Evolutionary conservation across 495 filamentous ascomycete species (phyloP), one percentile per base, ranked within the genome.

Genomic region (Hypoxylon subgilvum): DNA sequence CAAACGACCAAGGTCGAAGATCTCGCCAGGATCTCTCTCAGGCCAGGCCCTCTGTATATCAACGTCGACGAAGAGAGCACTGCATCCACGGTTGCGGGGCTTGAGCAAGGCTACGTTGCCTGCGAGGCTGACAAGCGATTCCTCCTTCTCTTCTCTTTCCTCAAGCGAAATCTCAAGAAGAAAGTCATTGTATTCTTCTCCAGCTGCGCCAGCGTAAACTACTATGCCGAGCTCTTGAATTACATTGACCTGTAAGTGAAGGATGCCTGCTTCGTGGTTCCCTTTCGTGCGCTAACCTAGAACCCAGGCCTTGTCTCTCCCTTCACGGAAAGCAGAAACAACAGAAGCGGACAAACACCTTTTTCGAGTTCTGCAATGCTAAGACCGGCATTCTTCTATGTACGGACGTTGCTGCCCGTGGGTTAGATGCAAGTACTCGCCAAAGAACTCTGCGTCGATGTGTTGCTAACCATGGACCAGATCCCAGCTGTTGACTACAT

Each of bases 1-100:
- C 94, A 97, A 69, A 98, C 95, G 2, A 97, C 95, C 41, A 97
- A 97, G 72, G 95, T 98, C 57, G 93, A 97, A 71, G 94, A 98
- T 71, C 76, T 98, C 18, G 94, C 94, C 4, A 82, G 94, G 32
- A 96, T 98, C 68, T 97, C 94, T 3, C 83, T 98, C 21, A 83
- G 89, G 23, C 88, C 93, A 1, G 92, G 95, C 3, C 94, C 94
- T 0, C 79, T 98, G 6, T 98, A 97, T 69, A 96, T 70, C 48
- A 70, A 70, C 16, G 68, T 70, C 28, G 68, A 70, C 32, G 68
- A 70, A 50, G 49, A 59, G 35, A 88, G 91, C 72, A 86, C 90
- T 65, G 84, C 88, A 64, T 86, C 83, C 64, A 98, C 94, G 0
- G 94, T 97, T 3, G 91, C 90, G 36, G 92, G 92, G 3, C 77